Evolutionary conservation across 192 early-diverging fungal species (phyloP).

Genomic region (Thamnidium elegans): DNA sequence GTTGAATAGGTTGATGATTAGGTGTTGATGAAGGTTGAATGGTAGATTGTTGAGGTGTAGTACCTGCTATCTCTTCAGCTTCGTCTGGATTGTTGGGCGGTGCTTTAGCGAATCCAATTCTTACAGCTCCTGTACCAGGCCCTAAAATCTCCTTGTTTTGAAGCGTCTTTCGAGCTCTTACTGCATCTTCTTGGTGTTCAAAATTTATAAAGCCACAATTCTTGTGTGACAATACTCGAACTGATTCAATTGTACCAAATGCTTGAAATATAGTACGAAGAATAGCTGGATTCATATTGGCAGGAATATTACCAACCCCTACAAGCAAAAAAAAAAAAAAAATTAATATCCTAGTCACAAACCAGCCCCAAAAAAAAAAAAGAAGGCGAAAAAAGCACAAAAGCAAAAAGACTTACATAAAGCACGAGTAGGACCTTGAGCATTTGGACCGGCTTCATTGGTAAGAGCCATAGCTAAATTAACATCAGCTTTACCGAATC

Average conservation of each 20-base stretch:
- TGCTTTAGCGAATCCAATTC: conserved; percentile 95
- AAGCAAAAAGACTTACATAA: conserved; percentile 62
- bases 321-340: background rate
- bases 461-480: conserved; percentile 48
- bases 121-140: conserved; percentile 62
- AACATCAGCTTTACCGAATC: conserved; percentile 75
- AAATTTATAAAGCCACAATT: conserved; percentile 99
- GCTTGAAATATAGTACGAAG: conserved; percentile 72
- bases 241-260: conserved; percentile 90
- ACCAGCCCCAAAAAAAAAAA: too few relatives aligned
- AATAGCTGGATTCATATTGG: conserved; percentile 66
- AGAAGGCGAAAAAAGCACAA: background rate
- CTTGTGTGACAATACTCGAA: conserved; percentile 92
- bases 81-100: conserved; percentile 43
- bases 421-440: conserved; percentile 63
- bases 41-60: background rate
- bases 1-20: background rate
- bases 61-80: background rate
- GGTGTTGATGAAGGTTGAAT: background rate
- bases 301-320: conserved; percentile 95
- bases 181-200: conserved; percentile 83
- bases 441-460: conserved; percentile 49
- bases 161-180: conserved; percentile 79
- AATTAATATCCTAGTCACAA: too few relatives aligned
- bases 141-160: conserved; percentile 89